Evolutionary conservation across 305 asterid species (phyloP).

Genomic region (Fraxinus velutina): DNA sequence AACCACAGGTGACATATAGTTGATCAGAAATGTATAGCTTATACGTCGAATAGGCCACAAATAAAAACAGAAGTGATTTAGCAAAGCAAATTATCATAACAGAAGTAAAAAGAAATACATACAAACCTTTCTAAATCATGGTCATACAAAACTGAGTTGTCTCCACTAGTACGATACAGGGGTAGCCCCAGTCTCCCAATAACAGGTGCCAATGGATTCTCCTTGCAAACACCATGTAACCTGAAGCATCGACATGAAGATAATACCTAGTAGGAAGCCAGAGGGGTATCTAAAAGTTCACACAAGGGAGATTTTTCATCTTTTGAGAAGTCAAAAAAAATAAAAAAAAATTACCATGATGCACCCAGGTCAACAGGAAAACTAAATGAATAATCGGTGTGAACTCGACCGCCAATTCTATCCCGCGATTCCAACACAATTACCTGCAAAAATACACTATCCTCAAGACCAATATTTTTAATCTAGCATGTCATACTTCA

Average conservation of each 20-base stretch:
- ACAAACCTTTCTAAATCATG: slow-evolving; percentile 81
- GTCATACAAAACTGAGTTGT: slow-evolving; percentile 86
- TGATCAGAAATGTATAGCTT: background rate
- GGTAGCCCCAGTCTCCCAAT: slow-evolving; percentile 86
- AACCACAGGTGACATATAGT: background rate
- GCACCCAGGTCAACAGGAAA: slow-evolving; percentile 96
- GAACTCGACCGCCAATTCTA: slow-evolving; percentile 92
- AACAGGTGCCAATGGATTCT: slow-evolving; percentile 80
- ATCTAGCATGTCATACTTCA: background rate
- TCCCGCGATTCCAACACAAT: slow-evolving; percentile 79
- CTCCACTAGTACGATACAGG: slow-evolving; percentile 86
- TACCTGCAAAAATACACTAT: slow-evolving; percentile 44
- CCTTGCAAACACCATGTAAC: slow-evolving; percentile 92
- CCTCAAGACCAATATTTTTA: slow-evolving; percentile 12
- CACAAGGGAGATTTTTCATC: background rate
- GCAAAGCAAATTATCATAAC: background rate
- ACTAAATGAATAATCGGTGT: slow-evolving; percentile 78
- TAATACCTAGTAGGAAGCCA: background rate
- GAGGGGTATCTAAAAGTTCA: background rate
- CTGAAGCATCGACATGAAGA: slow-evolving; percentile 33
- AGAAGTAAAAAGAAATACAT: slow-evolving; percentile 11
- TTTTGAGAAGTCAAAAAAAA: background rate
- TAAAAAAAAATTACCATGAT: slow-evolving; percentile 47
- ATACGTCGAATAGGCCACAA: background rate
- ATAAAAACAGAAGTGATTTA: background rate